Conservation (phyloP, 345 rosid genomes). For the Sonneratia alba region DNA sequence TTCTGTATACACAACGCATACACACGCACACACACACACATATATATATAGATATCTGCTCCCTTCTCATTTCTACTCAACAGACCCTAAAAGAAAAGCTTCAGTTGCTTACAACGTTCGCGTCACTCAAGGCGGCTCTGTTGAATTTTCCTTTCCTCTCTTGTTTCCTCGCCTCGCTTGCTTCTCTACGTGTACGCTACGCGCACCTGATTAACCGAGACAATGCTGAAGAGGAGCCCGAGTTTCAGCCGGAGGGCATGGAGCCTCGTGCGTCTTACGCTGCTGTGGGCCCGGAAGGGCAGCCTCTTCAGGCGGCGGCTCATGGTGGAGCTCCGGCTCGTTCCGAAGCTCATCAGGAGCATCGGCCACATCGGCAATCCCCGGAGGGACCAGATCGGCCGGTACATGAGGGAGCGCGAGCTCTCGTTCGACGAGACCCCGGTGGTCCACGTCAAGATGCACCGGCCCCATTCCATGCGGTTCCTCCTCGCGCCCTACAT, state of each 20-base stretch:
- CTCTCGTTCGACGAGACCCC: slow-evolving; percentile 87
- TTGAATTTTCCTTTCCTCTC: background rate
- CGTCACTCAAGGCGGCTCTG: background rate
- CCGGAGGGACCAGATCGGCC: slow-evolving; percentile 39
- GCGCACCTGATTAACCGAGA: no score
- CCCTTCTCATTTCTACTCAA: background rate
- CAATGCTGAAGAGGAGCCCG: slow-evolving; percentile 1
- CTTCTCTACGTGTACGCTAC: background rate
- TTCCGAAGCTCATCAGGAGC: slow-evolving; percentile 49
- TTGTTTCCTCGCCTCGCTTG: background rate
- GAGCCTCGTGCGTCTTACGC: slow-evolving; percentile 6
- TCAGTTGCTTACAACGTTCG: background rate
- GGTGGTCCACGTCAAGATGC: slow-evolving; percentile 52
- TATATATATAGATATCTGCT: background rate
- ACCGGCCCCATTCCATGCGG: slow-evolving; percentile 53
- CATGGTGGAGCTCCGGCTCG: slow-evolving; percentile 35
- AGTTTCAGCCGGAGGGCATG: background rate
- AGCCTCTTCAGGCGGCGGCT: slow-evolving; percentile 44
- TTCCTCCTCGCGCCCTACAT: slow-evolving; percentile 28
- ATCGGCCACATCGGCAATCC: background rate
- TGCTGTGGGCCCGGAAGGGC: slow-evolving; percentile 71
- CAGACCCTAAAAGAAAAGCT: background rate
- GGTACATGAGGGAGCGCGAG: slow-evolving; percentile 45
- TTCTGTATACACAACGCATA: no score
- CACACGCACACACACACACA: background rate